These are phyloP conservation scores for Myxozyma geophila DNA, from an alignment of 805 yeast genomes.

Conservation along the genomic window DNA sequence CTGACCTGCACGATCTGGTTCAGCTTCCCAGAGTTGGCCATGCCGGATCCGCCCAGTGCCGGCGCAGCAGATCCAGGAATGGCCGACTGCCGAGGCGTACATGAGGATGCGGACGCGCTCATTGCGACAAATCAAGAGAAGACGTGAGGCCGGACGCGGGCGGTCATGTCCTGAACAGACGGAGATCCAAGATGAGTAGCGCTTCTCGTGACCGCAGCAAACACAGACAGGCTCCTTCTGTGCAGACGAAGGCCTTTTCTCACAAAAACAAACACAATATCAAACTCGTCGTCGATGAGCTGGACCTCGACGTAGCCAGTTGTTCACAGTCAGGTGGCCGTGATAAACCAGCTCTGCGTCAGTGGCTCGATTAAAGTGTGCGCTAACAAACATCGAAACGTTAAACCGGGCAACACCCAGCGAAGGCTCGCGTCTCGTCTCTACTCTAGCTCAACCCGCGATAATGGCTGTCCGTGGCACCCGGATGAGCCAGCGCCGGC, in stretches of 20 bases:
- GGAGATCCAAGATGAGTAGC: not conserved
- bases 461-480: not conserved
- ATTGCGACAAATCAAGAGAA: not conserved
- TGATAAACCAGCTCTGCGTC: constrained; percentile 4
- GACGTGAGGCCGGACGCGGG: not conserved
- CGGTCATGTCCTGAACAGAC: not conserved
- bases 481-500: not conserved
- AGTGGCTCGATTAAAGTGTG: constrained; percentile 11
- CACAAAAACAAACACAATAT: not conserved
- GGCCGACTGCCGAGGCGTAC: not conserved
- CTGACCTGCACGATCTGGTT: constrained; percentile 35
- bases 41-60: not conserved
- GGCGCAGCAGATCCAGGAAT: not conserved
- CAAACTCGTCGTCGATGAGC: not conserved
- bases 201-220: not conserved
- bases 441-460: not conserved
- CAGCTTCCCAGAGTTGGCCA: constrained; percentile 9
- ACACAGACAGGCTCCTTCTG: not conserved
- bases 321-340: constrained; percentile 5
- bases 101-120: constrained; percentile 7
- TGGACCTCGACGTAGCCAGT: not conserved
- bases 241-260: not conserved
- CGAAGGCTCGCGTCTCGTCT: not conserved
- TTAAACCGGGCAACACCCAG: not conserved
- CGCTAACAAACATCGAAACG: constrained; percentile 3